A percentile compares a stretch with the other conserved stretches of the same genome.
Evolutionary conservation across 441 rosid species (phyloP).

Genomic region (Corymbia citriodora): DNA sequence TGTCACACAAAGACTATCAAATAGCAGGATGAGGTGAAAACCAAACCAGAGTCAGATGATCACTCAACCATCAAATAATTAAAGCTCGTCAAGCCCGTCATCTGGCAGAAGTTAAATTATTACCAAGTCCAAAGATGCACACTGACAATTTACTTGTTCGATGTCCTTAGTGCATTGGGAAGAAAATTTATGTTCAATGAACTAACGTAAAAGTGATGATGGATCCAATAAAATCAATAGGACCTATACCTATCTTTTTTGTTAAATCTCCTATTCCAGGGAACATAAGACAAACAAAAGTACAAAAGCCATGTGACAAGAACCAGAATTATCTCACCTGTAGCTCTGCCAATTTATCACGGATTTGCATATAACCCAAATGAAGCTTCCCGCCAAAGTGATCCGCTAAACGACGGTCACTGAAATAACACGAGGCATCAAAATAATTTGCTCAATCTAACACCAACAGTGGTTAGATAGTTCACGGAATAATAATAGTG

Average conservation of each 20-base stretch:
- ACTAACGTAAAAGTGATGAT: not conserved
- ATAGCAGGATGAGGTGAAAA: not conserved
- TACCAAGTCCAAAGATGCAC: not conserved
- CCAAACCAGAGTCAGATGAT: not conserved
- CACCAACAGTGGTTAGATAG: constrained; percentile 15
- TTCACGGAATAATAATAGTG: constrained; percentile 1
- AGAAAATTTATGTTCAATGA: not conserved
- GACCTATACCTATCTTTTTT: not conserved
- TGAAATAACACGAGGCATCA: constrained; percentile 34
- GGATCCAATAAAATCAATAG: not conserved
- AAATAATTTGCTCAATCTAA: constrained; percentile 19
- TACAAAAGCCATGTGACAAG: not conserved
- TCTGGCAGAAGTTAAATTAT: not conserved
- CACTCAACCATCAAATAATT: not conserved
- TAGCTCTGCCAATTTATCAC: constrained; percentile 86
- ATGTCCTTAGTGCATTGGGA: not conserved
- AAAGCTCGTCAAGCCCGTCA: not conserved
- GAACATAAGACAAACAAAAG: not conserved
- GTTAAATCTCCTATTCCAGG: not conserved
- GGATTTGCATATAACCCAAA: constrained; percentile 94
- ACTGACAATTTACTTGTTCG: not conserved
- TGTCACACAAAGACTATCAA: constrained; percentile 9
- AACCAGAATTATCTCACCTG: constrained; percentile 43
- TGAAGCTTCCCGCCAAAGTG: constrained; percentile 99
- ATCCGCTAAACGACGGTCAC: constrained; percentile 98